These are phyloP conservation scores for Oryza meyeriana DNA, from an alignment of 176 grass and related monocot genomes.

Conservation along the genomic window DNA sequence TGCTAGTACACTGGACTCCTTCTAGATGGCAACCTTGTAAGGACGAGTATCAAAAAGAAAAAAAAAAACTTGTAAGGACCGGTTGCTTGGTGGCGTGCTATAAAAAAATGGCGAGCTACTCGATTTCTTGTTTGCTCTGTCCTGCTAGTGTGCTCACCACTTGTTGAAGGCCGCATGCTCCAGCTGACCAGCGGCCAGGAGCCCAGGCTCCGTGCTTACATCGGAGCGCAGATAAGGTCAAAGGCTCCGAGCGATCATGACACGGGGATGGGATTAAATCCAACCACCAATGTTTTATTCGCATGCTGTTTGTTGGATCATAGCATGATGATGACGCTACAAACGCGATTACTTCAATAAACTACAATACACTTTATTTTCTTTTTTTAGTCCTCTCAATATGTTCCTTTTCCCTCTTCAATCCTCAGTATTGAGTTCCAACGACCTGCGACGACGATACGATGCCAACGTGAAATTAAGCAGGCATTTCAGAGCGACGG, in stretches of 20 bases:
- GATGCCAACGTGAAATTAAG: background rate
- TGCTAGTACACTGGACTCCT: background rate
- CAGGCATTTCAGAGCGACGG: background rate
- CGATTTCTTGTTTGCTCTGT: background rate
- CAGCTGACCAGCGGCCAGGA: background rate
- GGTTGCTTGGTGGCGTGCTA: background rate
- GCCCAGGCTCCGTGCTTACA: background rate
- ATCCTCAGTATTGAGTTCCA: background rate
- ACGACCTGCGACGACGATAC: background rate
- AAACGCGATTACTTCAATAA: too few relatives aligned
- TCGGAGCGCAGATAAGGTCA: background rate
- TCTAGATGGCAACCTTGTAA: background rate
- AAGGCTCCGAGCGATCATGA: background rate
- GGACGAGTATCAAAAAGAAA: too few relatives aligned
- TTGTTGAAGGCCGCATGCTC: background rate
- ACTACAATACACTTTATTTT: too few relatives aligned
- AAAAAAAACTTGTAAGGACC: background rate
- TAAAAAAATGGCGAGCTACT: background rate
- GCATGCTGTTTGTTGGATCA: too few relatives aligned
- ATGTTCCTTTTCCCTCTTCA: background rate
- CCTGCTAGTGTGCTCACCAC: background rate
- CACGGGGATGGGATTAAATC: background rate
- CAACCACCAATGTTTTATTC: too few relatives aligned
- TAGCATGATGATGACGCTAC: too few relatives aligned
- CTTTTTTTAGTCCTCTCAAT: too few relatives aligned